These are phyloP conservation scores for Friedmanniomyces simplex DNA, from an alignment of 495 filamentous ascomycete species.

Conservation along the genomic window DNA sequence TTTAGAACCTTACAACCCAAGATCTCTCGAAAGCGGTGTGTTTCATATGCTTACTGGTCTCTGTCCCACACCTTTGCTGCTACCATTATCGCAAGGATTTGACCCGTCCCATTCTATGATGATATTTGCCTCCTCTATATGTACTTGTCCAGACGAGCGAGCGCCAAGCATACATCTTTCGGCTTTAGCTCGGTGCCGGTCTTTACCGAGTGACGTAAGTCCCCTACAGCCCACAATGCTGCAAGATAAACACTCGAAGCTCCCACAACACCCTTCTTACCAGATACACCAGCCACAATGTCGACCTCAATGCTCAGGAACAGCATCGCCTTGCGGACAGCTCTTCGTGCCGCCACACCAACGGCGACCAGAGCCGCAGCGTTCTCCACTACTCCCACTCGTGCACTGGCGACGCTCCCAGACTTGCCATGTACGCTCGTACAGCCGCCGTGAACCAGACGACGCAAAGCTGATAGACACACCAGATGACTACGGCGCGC, in stretches of 20 bases:
- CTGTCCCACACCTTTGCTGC: no score
- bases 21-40: neutral
- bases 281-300: constrained; percentile 35
- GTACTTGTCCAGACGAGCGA: neutral
- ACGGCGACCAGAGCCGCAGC: constrained; percentile 45
- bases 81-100: no score
- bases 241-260: constrained; percentile 1
- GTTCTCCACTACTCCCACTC: constrained; percentile 59
- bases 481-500: constrained; percentile 47
- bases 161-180: neutral
- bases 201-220: neutral
- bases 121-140: no score
- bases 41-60: neutral
- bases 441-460: neutral
- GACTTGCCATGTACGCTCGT: constrained; percentile 67
- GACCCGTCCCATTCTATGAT: no score
- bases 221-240: neutral
- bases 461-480: no score
- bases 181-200: neutral
- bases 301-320: constrained; percentile 43
- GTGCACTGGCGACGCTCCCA: constrained; percentile 85
- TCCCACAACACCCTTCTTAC: neutral
- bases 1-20: no score
- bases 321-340: constrained; percentile 40
- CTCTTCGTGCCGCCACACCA: constrained; percentile 40